phyloP scores from a whole-genome alignment of 495 filamentous ascomycete genomes.

The Podospora comata region DNA sequence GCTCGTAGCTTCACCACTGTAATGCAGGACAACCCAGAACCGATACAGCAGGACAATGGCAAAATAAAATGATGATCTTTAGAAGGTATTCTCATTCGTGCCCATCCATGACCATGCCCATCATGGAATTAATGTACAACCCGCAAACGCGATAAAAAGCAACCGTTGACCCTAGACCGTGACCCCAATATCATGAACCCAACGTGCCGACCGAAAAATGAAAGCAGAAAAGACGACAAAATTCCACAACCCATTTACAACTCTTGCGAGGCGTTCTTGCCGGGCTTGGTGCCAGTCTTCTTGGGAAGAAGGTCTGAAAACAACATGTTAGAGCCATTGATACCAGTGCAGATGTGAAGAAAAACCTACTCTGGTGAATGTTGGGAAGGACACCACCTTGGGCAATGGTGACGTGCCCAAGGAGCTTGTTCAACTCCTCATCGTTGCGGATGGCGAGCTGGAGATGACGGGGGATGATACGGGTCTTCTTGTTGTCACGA shows the following conservation, averaged over 20 bases:
- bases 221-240: slow-evolving; percentile 59
- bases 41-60: too few relatives aligned
- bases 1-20: too few relatives aligned
- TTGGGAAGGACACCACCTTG: slow-evolving; percentile 99
- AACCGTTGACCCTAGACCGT: slow-evolving; percentile 77
- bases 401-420: slow-evolving; percentile 98
- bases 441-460: slow-evolving; percentile 99
- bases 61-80: slow-evolving; percentile 21
- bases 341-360: not conserved
- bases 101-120: slow-evolving; percentile 63
- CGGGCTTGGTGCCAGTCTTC: slow-evolving; percentile 89
- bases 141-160: slow-evolving; percentile 65
- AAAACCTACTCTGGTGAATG: slow-evolving; percentile 89
- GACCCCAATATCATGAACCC: slow-evolving; percentile 81
- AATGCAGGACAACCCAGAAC: too few relatives aligned
- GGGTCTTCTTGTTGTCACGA: slow-evolving; percentile 99
- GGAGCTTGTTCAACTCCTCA: slow-evolving; percentile 99
- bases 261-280: slow-evolving; percentile 88
- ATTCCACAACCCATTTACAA: slow-evolving; percentile 58
- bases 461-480: slow-evolving; percentile 98
- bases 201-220: slow-evolving; percentile 62
- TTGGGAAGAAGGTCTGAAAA: slow-evolving; percentile 86
- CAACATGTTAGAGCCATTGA: slow-evolving; percentile 42
- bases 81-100: slow-evolving; percentile 54
- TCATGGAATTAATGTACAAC: slow-evolving; percentile 88